Percentiles rank a stretch among this genome's conserved stretches.
These are phyloP conservation scores for Diaporthe sp. DNA, from an alignment of 2,329 filamentous ascomycete genomes.

Conservation along the genomic window DNA sequence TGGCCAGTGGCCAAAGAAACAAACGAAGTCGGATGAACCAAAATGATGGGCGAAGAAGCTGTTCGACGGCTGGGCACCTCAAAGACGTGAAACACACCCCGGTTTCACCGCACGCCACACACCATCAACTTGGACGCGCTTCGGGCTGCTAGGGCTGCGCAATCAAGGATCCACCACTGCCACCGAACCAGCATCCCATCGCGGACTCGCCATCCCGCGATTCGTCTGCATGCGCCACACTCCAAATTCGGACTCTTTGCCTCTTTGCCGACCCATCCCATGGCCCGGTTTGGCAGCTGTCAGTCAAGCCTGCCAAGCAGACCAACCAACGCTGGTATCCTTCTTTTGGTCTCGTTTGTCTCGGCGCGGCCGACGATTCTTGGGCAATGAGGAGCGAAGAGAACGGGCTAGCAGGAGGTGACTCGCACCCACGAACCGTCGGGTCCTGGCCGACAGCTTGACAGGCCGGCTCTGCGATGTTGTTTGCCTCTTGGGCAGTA, in stretches of 20 bases:
- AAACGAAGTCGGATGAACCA: conserved; percentile 18
- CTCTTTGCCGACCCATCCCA: not conserved
- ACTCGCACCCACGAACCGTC: too few species aligned
- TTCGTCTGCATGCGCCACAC: conserved; percentile 1
- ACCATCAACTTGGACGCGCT: not conserved
- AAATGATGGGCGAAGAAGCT: not conserved
- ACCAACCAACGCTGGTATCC: conserved; percentile 7
- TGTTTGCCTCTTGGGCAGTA: conserved; percentile 3
- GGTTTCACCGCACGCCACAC: not conserved
- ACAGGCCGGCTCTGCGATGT: not conserved
- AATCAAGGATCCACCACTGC: conserved; percentile 17
- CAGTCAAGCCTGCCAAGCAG: conserved; percentile 6
- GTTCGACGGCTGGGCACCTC: conserved; percentile 1
- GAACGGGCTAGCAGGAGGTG: not conserved
- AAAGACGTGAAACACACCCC: conserved; percentile 32
- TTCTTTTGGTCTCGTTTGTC: not conserved
- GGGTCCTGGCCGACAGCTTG: not conserved
- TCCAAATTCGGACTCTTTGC: not conserved
- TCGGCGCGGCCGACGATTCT: not conserved
- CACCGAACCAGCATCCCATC: not conserved
- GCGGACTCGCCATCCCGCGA: not conserved
- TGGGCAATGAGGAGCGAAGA: not conserved
- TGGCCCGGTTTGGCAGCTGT: conserved; percentile 7
- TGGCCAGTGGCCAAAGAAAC: not conserved
- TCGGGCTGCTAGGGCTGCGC: conserved; percentile 11